Conservation (phyloP, 305 asterid species). For the Ajuga reptans region DNA sequence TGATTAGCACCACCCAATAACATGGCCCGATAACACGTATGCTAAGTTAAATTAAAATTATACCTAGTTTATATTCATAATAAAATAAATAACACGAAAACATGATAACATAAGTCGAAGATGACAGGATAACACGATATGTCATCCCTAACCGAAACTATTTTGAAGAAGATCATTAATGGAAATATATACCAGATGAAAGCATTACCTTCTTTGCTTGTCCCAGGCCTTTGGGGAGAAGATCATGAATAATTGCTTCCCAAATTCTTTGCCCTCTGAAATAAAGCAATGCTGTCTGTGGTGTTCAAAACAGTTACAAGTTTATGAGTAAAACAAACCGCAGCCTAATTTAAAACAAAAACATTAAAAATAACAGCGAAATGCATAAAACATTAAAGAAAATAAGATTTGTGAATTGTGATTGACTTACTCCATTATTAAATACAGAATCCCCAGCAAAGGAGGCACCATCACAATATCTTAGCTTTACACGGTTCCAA, state of each 20-base stretch:
- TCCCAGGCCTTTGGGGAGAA: constrained; percentile 77
- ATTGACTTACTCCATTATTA: constrained; percentile 57
- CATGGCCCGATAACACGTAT: too few relatives aligned
- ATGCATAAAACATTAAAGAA: neutral
- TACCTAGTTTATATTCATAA: too few relatives aligned
- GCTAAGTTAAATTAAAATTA: too few relatives aligned
- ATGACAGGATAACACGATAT: too few relatives aligned
- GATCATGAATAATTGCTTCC: constrained; percentile 69
- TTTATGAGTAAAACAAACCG: constrained; percentile 15
- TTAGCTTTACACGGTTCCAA: constrained; percentile 90
- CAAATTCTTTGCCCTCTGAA: constrained; percentile 94
- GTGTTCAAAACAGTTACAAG: constrained; percentile 23
- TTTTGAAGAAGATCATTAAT: too few relatives aligned
- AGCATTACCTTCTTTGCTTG: constrained; percentile 60
- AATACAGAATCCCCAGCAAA: constrained; percentile 72
- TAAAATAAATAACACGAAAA: too few relatives aligned
- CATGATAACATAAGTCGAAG: too few relatives aligned
- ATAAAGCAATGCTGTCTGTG: constrained; percentile 74
- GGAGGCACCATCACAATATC: constrained; percentile 96
- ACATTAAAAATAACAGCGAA: neutral
- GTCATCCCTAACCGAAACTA: too few relatives aligned
- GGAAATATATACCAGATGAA: too few relatives aligned
- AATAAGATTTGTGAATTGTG: neutral
- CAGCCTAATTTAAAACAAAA: neutral
- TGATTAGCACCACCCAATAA: too few relatives aligned